A percentile compares a stretch with the other conserved stretches of the same genome.
These are phyloP conservation scores for Pezicula radicicola DNA, from an alignment of 2,329 filamentous ascomycete genomes.

Conservation along the genomic window DNA sequence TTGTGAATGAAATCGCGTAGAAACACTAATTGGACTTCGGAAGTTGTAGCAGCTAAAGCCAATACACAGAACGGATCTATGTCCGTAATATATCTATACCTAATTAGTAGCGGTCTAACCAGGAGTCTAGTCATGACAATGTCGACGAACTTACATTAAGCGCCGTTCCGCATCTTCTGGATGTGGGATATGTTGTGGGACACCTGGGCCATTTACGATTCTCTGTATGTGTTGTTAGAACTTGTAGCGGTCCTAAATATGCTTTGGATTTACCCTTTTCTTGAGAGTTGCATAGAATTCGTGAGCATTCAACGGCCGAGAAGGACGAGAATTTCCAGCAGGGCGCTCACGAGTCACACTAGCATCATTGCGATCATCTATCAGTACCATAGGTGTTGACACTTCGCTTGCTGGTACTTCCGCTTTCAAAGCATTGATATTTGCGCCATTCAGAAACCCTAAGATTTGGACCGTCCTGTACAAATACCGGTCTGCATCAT, in stretches of 20 bases:
- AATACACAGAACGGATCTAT: slow-evolving; percentile 4
- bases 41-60: slow-evolving; percentile 2
- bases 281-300: slow-evolving; percentile 3
- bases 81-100: slow-evolving; percentile 7
- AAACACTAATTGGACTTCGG: not conserved
- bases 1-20: slow-evolving; percentile 7
- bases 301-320: slow-evolving; percentile 1
- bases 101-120: not conserved
- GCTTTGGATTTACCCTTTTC: not conserved
- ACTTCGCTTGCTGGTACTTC: not conserved
- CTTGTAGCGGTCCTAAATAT: not conserved
- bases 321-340: slow-evolving; percentile 1
- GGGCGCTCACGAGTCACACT: not conserved
- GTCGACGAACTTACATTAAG: slow-evolving; percentile 1
- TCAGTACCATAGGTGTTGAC: not conserved
- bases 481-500: slow-evolving; percentile 4
- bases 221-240: not conserved
- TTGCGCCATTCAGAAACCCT: not conserved
- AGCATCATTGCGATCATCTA: slow-evolving; percentile 9
- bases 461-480: not conserved
- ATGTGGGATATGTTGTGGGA: not conserved
- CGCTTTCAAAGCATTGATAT: not conserved
- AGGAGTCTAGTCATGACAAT: not conserved
- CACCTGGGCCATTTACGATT: not conserved
- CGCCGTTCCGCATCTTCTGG: slow-evolving; percentile 3